Conservation (phyloP, 148 eudicot species). For the Vaccinium corymbosum region DNA sequence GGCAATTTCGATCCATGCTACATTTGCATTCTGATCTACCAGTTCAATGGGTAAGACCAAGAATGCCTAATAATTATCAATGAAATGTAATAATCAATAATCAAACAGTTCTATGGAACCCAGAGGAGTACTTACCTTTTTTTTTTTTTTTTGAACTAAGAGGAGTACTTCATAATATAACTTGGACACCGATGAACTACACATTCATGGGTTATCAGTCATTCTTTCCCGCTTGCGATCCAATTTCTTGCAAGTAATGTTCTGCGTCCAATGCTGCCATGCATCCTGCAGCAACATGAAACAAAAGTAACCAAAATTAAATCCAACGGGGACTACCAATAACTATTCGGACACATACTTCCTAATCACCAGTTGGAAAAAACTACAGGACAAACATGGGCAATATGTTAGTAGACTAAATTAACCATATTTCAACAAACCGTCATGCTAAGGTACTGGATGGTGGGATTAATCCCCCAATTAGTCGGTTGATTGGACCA, state of each 20-base stretch:
- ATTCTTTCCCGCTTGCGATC: conserved; percentile 64
- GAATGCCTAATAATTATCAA: background rate
- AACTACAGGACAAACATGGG: background rate
- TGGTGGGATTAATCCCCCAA: background rate
- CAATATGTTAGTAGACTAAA: background rate
- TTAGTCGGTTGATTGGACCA: background rate
- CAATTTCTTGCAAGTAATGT: conserved; percentile 79
- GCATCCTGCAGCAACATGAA: conserved; percentile 52
- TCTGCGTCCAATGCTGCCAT: conserved; percentile 93
- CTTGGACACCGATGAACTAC: background rate
- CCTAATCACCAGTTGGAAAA: background rate
- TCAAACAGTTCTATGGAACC: background rate
- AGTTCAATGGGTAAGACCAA: background rate
- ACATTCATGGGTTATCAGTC: conserved; percentile 36
- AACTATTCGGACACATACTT: background rate
- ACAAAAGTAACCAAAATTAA: background rate
- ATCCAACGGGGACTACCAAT: background rate
- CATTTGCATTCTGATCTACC: conserved; percentile 3
- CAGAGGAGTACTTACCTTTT: background rate
- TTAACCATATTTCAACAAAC: background rate
- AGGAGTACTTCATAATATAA: background rate
- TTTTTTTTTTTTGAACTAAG: too few species aligned
- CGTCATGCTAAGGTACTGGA: background rate
- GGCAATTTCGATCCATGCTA: background rate
- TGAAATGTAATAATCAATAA: background rate